phyloP scores from a whole-genome alignment of 441 rosid genomes.

The Bruguiera hainesii region DNA sequence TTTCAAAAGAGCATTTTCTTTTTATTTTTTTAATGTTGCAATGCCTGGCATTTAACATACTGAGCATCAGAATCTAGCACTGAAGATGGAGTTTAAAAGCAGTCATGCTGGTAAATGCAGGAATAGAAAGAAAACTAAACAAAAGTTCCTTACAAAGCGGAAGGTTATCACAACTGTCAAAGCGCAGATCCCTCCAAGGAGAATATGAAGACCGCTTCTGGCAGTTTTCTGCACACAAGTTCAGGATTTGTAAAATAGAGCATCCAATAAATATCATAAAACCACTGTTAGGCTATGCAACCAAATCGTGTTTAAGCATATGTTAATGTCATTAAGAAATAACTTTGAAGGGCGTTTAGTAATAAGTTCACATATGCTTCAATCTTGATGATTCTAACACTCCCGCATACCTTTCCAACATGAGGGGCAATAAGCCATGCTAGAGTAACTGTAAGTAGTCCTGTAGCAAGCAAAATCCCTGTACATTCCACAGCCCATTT shows the following conservation, averaged over 20 bases:
- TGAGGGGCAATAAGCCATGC: constrained; percentile 97
- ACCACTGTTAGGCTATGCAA: neutral
- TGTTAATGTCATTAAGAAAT: neutral
- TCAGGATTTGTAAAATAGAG: neutral
- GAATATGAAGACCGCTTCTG: constrained; percentile 86
- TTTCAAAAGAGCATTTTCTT: too few relatives aligned
- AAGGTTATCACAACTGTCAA: constrained; percentile 87
- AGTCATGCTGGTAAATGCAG: neutral
- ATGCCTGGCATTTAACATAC: too few relatives aligned
- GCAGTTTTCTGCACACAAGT: constrained; percentile 71
- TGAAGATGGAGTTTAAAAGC: constrained; percentile 11
- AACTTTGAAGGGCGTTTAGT: neutral
- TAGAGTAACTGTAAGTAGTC: constrained; percentile 78
- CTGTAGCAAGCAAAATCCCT: constrained; percentile 89
- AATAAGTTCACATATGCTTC: neutral
- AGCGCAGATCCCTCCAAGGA: constrained; percentile 89
- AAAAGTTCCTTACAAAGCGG: constrained; percentile 71
- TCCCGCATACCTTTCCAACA: constrained; percentile 72
- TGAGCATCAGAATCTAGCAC: too few relatives aligned
- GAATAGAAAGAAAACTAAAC: neutral
- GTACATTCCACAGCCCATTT: constrained; percentile 98
- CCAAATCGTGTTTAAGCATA: neutral
- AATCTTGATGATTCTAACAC: neutral
- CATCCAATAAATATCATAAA: neutral
- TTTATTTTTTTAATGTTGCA: too few relatives aligned